Conservation (phyloP, 768 basidiomycete species). For the Mycena amicta region DNA sequence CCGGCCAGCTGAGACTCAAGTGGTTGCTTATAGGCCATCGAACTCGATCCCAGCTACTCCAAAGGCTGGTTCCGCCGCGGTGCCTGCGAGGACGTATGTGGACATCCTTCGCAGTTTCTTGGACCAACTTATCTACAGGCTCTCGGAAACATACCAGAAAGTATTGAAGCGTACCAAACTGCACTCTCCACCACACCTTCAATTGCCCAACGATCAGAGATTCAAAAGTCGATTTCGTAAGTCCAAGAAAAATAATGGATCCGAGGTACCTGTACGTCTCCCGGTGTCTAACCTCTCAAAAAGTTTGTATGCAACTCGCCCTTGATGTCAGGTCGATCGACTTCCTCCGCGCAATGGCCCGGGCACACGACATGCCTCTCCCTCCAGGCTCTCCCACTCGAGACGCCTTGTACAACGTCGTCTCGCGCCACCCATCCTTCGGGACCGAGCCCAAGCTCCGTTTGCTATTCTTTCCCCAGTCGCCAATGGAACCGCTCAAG, state of each 20-base stretch:
- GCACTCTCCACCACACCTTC: conserved; percentile 3
- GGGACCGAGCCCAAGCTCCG: conserved; percentile 18
- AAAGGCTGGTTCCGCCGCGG: conserved; percentile 13
- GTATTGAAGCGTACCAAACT: conserved; percentile 25
- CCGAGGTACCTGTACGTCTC: conserved; percentile 17
- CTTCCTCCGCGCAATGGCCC: conserved; percentile 21
- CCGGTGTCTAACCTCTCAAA: too few relatives aligned
- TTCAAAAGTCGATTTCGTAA: conserved; percentile 10
- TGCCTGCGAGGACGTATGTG: conserved; percentile 3
- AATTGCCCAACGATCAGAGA: background rate
- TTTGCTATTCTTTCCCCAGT: conserved; percentile 22
- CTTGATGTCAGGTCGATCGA: conserved; percentile 13
- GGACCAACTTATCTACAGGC: conserved; percentile 12
- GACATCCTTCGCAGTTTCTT: background rate
- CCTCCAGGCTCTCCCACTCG: conserved; percentile 5
- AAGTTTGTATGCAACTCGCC: too few relatives aligned
- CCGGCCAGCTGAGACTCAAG: background rate
- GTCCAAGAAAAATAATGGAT: conserved; percentile 22
- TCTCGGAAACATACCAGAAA: conserved; percentile 21
- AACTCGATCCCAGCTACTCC: conserved; percentile 9
- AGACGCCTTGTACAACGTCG: conserved; percentile 17
- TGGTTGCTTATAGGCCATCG: conserved; percentile 4
- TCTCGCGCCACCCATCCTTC: conserved; percentile 24
- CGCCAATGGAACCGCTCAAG: conserved; percentile 13
- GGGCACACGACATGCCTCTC: conserved; percentile 26